Base-by-base conservation (phyloP, 2,329 filamentous ascomycete species). In the Polytolypa hystricis region DNA sequence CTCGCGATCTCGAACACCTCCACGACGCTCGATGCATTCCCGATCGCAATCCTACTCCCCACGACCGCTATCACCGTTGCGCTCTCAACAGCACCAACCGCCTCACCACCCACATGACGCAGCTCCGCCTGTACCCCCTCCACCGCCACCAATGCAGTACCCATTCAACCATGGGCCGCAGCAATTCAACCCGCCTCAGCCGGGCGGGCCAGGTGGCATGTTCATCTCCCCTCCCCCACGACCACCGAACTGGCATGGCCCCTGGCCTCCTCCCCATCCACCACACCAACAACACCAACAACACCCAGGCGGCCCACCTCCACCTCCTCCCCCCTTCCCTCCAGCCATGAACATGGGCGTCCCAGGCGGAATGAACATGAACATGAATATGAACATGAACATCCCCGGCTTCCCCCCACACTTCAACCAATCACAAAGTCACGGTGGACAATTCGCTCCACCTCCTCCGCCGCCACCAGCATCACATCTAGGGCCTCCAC, bases 261-360 rank as follows among this genome's bases (percentile, higher is more conserved):
- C 47, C 8, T 62, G 58, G 58, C 57, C 57, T 19, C 51, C 49
- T 26, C 56, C 56, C 34, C 57, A 57, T 11, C 53, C 51, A 18
- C 56, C 57, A 32, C 56, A 55, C 30, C 53, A 53, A 27, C 50
- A 49, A 5, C 38, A 45, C 20, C 38, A 43, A 29, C 40, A 43
- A 10, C 45, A 43, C 12, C 36, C 45, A 1, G 45, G 42, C 1
- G 33, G 32, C 19, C 30, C 30, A 12, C 32, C 37, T 14, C 25
- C 17, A 8, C 23, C 30, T 12, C 37, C 32, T 18, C 27, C 30
- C n/a, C 33, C 40, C 5, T 42, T 42, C 16, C 27, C 37, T 4
- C 38, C 36, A 18, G 23, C 16, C 8, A 32, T 37, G 34, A 40
- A 33, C 28, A 32, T 40, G 34, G 23, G 28, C n/a, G n/a, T n/a